Evolutionary conservation across 73 alveolate genomes (phyloP).

Genomic region (Paramecium sexaurelia): DNA sequence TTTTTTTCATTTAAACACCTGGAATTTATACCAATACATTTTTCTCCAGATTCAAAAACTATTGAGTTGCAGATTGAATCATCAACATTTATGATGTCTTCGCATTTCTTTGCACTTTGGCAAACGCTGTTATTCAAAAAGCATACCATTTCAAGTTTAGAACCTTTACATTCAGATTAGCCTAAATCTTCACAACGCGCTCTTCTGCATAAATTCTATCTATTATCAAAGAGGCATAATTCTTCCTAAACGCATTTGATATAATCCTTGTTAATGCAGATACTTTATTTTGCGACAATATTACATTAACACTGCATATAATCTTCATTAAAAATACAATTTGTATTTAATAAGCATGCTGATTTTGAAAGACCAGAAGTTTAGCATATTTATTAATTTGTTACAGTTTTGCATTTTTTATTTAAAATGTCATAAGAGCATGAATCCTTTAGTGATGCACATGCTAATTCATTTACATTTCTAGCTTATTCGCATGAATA

Average conservation of each 20-base stretch:
- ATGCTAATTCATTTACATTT: background rate
- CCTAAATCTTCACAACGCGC: background rate
- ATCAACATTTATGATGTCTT: background rate
- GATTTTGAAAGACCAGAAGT: background rate
- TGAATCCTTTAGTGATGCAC: background rate
- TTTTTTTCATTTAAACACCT: background rate
- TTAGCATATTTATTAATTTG: background rate
- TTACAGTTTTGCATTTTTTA: background rate
- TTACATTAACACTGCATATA: background rate
- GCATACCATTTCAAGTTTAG: background rate
- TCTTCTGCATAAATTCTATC: background rate
- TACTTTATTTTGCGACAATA: background rate
- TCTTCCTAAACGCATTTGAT: background rate
- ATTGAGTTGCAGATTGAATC: background rate
- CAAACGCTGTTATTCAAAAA: background rate
- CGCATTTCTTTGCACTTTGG: background rate
- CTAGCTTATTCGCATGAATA: background rate
- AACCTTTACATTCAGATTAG: background rate
- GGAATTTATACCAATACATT: background rate
- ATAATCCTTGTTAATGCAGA: background rate
- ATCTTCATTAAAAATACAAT: background rate
- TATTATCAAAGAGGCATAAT: background rate
- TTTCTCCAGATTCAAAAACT: background rate
- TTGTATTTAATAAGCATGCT: background rate
- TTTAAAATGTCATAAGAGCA: background rate